Evolutionary conservation across 2,329 filamentous ascomycete species (phyloP), one percentile per base, ranked within the genome.

Genomic region (Emergomyces orientalis): DNA sequence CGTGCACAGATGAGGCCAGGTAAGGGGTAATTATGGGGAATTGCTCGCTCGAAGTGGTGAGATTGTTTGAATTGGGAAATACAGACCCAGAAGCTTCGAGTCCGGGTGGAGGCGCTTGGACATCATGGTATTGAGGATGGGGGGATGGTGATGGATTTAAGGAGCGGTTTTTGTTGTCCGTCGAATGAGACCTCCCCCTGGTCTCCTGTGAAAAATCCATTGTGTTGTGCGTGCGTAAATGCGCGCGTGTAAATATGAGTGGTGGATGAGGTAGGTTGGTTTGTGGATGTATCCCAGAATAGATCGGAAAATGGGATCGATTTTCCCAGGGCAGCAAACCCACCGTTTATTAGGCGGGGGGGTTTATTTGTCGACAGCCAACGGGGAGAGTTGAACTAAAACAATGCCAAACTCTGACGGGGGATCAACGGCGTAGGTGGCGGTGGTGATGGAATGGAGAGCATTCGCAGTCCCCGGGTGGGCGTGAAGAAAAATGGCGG

Each of bases 81-180:
- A 57, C 69, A 63, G 74, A 72, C 45, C 73, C 70, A 39, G 71
- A 62, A 52, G 74, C 69, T 64, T 77, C 74, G 51, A 78, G 64
- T 58, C 71, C 71, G 62, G 76, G 69, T 11, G 73, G 67, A 30
- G 70, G 60, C 55, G 70, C 67, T 19, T 61, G 64, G 41, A 69
- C 68, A 62, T 75, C 70, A 41, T 75, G 71, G 69, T 75, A 77
- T 45, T 70, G 71, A n/a, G 68, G 62, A 55, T 77, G 75, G 58
- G 70, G 72, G 68, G 76, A 77, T 54, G 73, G 69, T 58, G 76
- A 77, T 62, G 74, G 75, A 71, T 77, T 79, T 69, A 77, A 70
- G 65, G 74, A 74, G 66, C 74, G 76, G 70, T 69, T 73, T 64
- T 75, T 72, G 69, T 73, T 69, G 62, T 71, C 71, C 55, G 67